Evolutionary conservation across 2,329 filamentous ascomycete genomes (phyloP).

Genomic region (Hymenoscyphus occultus): DNA sequence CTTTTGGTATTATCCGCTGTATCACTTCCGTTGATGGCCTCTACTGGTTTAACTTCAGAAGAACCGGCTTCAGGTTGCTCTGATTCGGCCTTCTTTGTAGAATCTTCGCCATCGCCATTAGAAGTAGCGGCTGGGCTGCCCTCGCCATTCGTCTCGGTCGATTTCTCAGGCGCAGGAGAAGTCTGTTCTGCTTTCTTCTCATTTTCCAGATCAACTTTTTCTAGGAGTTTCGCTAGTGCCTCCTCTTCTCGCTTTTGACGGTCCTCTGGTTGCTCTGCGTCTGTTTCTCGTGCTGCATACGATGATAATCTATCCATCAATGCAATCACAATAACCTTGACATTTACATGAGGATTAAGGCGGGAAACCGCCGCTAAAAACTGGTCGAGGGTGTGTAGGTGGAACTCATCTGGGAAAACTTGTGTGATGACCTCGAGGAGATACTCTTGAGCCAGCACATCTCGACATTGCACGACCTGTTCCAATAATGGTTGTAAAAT

Average conservation of each 20-base stretch:
- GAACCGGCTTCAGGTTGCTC: constrained; percentile 40
- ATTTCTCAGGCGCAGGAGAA: constrained; percentile 13
- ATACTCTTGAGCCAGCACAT: constrained; percentile 96
- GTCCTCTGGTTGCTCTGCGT: constrained; percentile 66
- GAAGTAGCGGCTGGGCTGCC: constrained; percentile 34
- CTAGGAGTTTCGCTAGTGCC: constrained; percentile 72
- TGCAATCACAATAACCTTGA: constrained; percentile 97
- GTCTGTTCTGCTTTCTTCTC: constrained; percentile 39
- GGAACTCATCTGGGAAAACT: constrained; percentile 97
- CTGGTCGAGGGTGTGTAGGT: constrained; percentile 93
- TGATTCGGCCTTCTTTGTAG: constrained; percentile 38
- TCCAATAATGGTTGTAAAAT: constrained; percentile 88
- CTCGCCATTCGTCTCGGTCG: constrained; percentile 31
- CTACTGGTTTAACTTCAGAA: constrained; percentile 44
- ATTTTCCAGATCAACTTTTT: constrained; percentile 71
- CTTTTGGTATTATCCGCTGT: constrained; percentile 41
- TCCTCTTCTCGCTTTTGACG: constrained; percentile 79
- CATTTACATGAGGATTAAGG: constrained; percentile 92
- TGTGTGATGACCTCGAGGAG: constrained; percentile 97
- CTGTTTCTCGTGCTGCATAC: constrained; percentile 86
- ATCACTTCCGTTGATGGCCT: constrained; percentile 34
- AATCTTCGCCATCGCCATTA: constrained; percentile 34
- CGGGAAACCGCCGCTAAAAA: constrained; percentile 90
- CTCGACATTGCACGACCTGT: constrained; percentile 95
- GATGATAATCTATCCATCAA: constrained; percentile 95